Conservation (phyloP, 495 filamentous ascomycete genomes). For the Podospora appendiculata region DNA sequence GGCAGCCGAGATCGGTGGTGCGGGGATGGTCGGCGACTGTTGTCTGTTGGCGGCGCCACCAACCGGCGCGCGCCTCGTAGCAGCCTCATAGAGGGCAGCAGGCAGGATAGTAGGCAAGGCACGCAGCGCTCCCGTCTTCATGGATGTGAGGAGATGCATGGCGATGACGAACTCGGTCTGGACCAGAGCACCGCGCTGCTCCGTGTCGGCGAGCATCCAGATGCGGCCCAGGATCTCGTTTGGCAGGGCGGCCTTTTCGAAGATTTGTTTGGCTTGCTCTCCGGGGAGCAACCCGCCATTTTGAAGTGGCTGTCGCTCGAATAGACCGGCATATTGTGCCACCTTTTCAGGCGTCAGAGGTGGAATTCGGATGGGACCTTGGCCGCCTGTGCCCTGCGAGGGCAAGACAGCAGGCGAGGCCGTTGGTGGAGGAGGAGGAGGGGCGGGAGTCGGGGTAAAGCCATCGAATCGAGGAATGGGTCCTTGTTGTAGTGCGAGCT, state of each 20-base stretch:
- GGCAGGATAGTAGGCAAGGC: conserved; percentile 77
- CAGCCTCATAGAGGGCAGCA: conserved; percentile 83
- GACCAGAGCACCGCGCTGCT: conserved; percentile 83
- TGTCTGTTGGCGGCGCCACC: conserved; percentile 33
- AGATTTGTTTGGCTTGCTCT: conserved; percentile 86
- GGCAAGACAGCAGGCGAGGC: conserved; percentile 49
- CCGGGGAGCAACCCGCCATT: conserved; percentile 75
- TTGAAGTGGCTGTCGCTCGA: conserved; percentile 76
- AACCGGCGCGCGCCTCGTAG: conserved; percentile 56
- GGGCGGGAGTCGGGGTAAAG: conserved; percentile 39
- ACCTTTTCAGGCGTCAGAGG: conserved; percentile 85
- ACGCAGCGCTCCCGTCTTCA: conserved; percentile 72
- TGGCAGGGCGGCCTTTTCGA: conserved; percentile 82
- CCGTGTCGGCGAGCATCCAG: conserved; percentile 89
- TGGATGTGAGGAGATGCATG: conserved; percentile 92
- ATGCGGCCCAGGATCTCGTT: conserved; percentile 88
- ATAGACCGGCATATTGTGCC: conserved; percentile 73
- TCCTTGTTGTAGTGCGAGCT: conserved; percentile 63
- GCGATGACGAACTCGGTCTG: conserved; percentile 93
- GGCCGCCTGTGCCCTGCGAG: conserved; percentile 56
- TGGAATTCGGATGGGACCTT: conserved; percentile 76
- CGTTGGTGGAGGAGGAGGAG: conserved; percentile 27
- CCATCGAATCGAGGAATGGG: conserved; percentile 93
- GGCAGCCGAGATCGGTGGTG: conserved; percentile 23
- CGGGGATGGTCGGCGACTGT: conserved; percentile 23